Conservation (phyloP, 2,329 filamentous ascomycete genomes). For the Colletotrichum sp. region DNA sequence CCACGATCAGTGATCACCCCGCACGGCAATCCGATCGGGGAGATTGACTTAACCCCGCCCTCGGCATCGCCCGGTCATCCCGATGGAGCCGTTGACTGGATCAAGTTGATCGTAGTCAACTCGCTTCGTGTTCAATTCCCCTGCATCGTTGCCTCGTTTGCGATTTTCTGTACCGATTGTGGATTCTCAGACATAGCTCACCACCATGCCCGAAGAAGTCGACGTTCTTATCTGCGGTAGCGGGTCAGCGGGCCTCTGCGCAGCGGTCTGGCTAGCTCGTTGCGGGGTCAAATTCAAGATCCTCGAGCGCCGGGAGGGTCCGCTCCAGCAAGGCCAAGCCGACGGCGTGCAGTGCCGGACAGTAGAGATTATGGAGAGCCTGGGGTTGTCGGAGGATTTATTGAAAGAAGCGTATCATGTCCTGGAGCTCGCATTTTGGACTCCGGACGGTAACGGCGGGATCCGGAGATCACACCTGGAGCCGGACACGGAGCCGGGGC, state of each 20-base stretch:
- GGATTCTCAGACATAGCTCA: background rate
- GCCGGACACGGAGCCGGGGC: constrained; percentile 57
- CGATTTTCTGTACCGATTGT: background rate
- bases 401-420: constrained; percentile 63
- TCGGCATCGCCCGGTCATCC: background rate
- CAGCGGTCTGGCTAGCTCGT: constrained; percentile 46
- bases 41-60: background rate
- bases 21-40: background rate
- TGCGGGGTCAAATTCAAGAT: constrained; percentile 45
- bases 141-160: background rate
- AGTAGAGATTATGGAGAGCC: constrained; percentile 67
- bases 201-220: constrained; percentile 16
- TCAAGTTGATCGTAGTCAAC: too few species aligned
- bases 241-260: constrained; percentile 44
- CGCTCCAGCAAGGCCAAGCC: constrained; percentile 55
- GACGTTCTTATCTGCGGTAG: constrained; percentile 17
- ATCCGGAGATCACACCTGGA: constrained; percentile 54
- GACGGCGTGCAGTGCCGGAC: constrained; percentile 68
- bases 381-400: constrained; percentile 58
- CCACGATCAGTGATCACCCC: background rate
- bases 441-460: constrained; percentile 30
- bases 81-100: background rate
- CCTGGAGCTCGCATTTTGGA: constrained; percentile 64
- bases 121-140: background rate
- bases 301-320: constrained; percentile 33